Evolutionary conservation across 192 early-diverging fungal genomes (phyloP), one percentile per base, ranked within the genome.

Genomic region (Podochytrium sp.): DNA sequence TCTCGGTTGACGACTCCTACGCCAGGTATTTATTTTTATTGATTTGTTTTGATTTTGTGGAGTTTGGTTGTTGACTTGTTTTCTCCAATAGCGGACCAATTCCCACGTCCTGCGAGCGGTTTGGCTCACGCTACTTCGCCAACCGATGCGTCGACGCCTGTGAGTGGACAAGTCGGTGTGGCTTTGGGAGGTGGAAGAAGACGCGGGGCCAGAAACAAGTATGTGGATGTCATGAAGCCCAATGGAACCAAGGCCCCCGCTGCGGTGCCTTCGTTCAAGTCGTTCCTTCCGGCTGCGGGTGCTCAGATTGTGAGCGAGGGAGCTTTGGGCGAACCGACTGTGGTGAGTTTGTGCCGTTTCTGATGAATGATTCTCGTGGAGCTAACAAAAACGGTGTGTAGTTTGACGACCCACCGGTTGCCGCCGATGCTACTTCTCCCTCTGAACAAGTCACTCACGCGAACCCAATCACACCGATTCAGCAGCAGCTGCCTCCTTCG

Each of bases 161-260:
- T 39, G 14, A 39, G 25, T 53, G 35, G 27, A 25, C 30, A 34
- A 25, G 32, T 18, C 29, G 23, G 43, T 14, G 63, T 42, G 14
- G 75, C 65, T 59, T 12, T 75, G 14, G 75, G 75, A 18, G 63
- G 51, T 30, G 79, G 51, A 7, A 73, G 42, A 50, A 55, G 78
- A 6, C 72, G 80, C 7, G 78, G 79, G 6, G 83, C 81, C 1
- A 56, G 80, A 25, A 80, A 80, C 40, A 74, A 76, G 30, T 87
- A 87, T 47, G 85, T 87, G 33, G 85, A 87, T 59, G 77, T 87
- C 1, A 78, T 87, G 65, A 85, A 84, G 35, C 60, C 80, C 16
- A 65, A 77, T 43, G 60, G 60, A 47, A n/a, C 59, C 4, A 18
- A 10, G 16, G 14, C 71, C 33, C 12, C 60, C 16, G 49, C 72